Evolutionary conservation across 768 basidiomycete species (phyloP).

Genomic region (Suillus sp.): DNA sequence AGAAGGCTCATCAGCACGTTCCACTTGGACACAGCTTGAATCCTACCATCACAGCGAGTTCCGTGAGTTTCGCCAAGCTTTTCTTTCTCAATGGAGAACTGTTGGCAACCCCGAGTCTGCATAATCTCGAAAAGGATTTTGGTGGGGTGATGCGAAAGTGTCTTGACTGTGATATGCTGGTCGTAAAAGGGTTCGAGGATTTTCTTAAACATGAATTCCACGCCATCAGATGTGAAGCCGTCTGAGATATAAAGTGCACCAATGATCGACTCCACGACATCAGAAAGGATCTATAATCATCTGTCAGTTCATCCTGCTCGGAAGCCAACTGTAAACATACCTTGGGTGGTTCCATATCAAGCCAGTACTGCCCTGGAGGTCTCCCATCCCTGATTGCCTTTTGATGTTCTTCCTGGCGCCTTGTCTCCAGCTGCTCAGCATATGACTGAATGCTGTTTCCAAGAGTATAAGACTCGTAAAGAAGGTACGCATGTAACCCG

Average conservation of each 20-base stretch:
- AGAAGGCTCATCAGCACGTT: slow-evolving; percentile 20
- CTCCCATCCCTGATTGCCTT: slow-evolving; percentile 51
- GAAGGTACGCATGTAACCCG: slow-evolving; percentile 63
- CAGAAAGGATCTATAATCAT: slow-evolving; percentile 62
- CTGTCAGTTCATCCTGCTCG: slow-evolving; percentile 12
- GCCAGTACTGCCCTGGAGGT: slow-evolving; percentile 74
- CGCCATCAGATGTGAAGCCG: slow-evolving; percentile 61
- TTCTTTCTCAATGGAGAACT: slow-evolving; percentile 62
- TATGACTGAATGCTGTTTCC: slow-evolving; percentile 56
- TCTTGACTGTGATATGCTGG: slow-evolving; percentile 70
- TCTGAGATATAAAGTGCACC: slow-evolving; percentile 83
- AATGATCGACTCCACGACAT: slow-evolving; percentile 77
- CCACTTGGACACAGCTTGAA: slow-evolving; percentile 11
- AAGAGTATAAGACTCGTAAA: slow-evolving; percentile 57
- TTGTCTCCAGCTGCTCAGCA: slow-evolving; percentile 45
- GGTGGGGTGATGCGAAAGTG: slow-evolving; percentile 76
- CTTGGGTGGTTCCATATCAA: slow-evolving; percentile 76
- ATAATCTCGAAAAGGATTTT: slow-evolving; percentile 73
- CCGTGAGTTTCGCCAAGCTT: slow-evolving; percentile 35
- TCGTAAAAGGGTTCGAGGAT: slow-evolving; percentile 80
- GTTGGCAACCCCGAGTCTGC: slow-evolving; percentile 70
- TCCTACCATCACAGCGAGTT: slow-evolving; percentile 57
- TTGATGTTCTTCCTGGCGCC: slow-evolving; percentile 48
- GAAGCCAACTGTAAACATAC: slow-evolving; percentile 37
- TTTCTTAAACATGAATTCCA: slow-evolving; percentile 64